These are phyloP conservation scores for Zasmidium citrigriseum DNA, from an alignment of 2,329 filamentous ascomycete genomes.

Conservation along the genomic window DNA sequence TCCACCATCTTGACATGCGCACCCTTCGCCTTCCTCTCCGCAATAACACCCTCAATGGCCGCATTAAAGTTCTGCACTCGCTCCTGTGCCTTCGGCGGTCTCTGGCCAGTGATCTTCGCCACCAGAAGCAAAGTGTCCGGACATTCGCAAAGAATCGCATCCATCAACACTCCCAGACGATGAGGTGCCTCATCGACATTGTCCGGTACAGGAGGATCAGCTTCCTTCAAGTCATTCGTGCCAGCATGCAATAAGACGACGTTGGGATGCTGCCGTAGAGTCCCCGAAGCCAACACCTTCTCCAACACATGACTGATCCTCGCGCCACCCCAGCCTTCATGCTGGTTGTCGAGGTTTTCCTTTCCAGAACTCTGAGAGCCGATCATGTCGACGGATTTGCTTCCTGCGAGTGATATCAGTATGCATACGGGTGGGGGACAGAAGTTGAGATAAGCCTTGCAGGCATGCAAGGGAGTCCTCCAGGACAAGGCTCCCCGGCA, in stretches of 20 bases:
- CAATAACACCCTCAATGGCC: constrained; percentile 5
- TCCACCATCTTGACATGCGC: constrained; percentile 12
- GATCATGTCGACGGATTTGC: neutral
- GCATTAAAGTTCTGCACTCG: constrained; percentile 6
- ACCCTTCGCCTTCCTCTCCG: constrained; percentile 6
- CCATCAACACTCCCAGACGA: constrained; percentile 16
- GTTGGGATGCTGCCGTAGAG: constrained; percentile 5
- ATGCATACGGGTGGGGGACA: neutral
- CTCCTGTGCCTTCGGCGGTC: neutral
- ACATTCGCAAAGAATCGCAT: constrained; percentile 11
- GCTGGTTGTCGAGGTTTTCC: neutral
- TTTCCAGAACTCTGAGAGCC: neutral
- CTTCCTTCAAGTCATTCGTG: constrained; percentile 15
- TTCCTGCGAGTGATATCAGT: neutral
- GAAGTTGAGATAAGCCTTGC: no score
- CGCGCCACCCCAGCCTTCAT: constrained; percentile 3
- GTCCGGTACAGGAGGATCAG: neutral
- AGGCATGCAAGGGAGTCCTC: no score
- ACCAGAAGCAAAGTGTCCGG: constrained; percentile 17
- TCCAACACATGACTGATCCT: neutral
- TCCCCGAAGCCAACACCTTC: neutral
- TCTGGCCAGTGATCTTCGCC: constrained; percentile 11
- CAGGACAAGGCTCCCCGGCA: no score
- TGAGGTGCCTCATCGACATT: constrained; percentile 4
- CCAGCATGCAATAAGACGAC: constrained; percentile 20